Percentiles rank a stretch among this genome's conserved stretches.
Conservation (phyloP, 495 filamentous ascomycete species). For the Neurospora sp. region DNA sequence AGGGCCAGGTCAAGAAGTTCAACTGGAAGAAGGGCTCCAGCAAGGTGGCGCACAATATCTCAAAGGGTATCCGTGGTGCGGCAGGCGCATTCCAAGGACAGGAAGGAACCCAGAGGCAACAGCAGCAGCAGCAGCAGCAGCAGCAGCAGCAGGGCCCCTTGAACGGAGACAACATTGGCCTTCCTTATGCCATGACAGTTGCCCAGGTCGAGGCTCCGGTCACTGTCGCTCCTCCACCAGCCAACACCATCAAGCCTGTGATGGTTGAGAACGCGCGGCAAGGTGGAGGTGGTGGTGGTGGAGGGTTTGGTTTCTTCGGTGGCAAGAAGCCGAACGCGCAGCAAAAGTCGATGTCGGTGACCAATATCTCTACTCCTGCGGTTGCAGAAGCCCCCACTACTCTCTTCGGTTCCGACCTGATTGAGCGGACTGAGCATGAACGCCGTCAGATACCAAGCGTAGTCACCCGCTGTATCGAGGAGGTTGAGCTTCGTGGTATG, state of each 20-base stretch:
- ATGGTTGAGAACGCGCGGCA: conserved; percentile 47
- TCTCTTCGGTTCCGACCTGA: conserved; percentile 87
- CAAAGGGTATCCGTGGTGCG: conserved; percentile 85
- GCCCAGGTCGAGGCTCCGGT: conserved; percentile 37
- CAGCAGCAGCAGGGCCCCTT: conserved; percentile 38
- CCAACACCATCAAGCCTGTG: conserved; percentile 14
- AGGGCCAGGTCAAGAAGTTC: conserved; percentile 88
- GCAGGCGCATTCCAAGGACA: conserved; percentile 45
- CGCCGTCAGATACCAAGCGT: conserved; percentile 82
- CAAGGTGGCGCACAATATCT: conserved; percentile 84
- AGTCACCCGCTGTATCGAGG: conserved; percentile 89
- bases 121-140: conserved; percentile 26
- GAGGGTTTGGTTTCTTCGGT: conserved; percentile 63
- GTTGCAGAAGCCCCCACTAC: conserved; percentile 47
- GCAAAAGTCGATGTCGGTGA: conserved; percentile 43
- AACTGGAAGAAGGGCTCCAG: conserved; percentile 98
- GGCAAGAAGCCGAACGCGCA: conserved; percentile 29
- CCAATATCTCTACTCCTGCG: conserved; percentile 38
- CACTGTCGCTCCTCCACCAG: conserved; percentile 10
- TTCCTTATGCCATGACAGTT: conserved; percentile 52
- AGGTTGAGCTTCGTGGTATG: conserved; percentile 95
- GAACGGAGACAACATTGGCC: conserved; percentile 46
- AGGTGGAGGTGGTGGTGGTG: conserved; percentile 13
- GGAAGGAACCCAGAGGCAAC: conserved; percentile 12
- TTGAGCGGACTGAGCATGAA: conserved; percentile 79